A percentile compares a stretch with the other conserved stretches of the same genome.
phyloP scores from a whole-genome alignment of 2,329 filamentous ascomycete species.

The Fusarium guadeloupense region DNA sequence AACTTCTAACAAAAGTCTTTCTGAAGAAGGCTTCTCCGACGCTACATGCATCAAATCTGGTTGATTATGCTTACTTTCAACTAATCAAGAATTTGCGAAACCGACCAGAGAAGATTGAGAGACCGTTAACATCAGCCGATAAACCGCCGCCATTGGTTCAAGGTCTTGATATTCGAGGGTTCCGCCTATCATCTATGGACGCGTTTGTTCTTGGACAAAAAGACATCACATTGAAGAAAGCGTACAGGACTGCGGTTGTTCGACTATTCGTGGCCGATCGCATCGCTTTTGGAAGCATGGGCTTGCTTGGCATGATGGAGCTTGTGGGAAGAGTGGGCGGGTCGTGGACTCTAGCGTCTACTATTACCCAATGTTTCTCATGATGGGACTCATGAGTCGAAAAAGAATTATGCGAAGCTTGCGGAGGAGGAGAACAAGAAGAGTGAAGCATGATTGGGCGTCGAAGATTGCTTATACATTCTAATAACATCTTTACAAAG shows the following conservation, averaged over 20 bases:
- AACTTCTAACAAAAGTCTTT: slow-evolving; percentile 59
- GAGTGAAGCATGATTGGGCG: neutral
- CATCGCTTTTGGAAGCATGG: slow-evolving; percentile 50
- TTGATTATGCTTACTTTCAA: slow-evolving; percentile 55
- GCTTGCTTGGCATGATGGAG: slow-evolving; percentile 43
- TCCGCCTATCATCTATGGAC: slow-evolving; percentile 62
- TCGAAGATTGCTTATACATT: neutral
- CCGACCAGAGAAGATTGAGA: slow-evolving; percentile 53
- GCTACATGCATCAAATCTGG: slow-evolving; percentile 47
- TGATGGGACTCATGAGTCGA: neutral
- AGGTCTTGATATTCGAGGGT: slow-evolving; percentile 55
- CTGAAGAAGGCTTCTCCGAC: slow-evolving; percentile 52
- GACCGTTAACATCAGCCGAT: slow-evolving; percentile 53
- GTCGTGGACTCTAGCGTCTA: slow-evolving; percentile 46
- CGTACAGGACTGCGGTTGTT: slow-evolving; percentile 52
- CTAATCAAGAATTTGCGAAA: slow-evolving; percentile 56
- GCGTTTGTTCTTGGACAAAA: slow-evolving; percentile 54
- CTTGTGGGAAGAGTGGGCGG: slow-evolving; percentile 47
- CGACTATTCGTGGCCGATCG: slow-evolving; percentile 57
- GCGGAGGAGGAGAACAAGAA: neutral
- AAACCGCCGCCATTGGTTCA: neutral
- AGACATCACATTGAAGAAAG: slow-evolving; percentile 38
- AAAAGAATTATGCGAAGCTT: neutral
- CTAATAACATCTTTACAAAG: neutral
- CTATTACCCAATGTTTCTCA: slow-evolving; percentile 18